Conservation (phyloP, 108 stramenopile species). For the Phaeodactylum tricornutum region DNA sequence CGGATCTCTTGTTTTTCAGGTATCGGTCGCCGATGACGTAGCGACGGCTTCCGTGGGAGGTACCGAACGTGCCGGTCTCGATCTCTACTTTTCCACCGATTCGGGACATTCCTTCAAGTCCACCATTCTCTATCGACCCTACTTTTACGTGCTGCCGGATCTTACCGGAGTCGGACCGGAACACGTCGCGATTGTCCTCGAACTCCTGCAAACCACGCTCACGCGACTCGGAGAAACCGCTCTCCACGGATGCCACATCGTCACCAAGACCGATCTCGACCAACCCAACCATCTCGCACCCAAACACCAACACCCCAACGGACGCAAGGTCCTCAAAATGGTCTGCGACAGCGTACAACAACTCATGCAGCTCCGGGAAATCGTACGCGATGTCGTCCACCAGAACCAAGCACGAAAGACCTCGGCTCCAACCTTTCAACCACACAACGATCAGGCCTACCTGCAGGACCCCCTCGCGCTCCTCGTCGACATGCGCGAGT, state of each 20-base stretch:
- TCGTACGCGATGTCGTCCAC: conserved; percentile 35
- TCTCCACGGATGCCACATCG: conserved; percentile 47
- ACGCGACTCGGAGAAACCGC: conserved; percentile 39
- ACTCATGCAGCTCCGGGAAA: conserved; percentile 52
- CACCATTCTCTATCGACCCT: conserved; percentile 81
- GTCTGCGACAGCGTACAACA: conserved; percentile 76
- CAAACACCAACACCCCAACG: conserved; percentile 22
- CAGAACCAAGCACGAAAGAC: conserved; percentile 20
- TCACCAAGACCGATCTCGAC: conserved; percentile 63
- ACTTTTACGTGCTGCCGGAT: conserved; percentile 84
- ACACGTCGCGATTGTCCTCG: conserved; percentile 11
- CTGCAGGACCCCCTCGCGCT: conserved; percentile 26
- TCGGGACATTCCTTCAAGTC: conserved; percentile 75
- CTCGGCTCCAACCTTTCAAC: conserved; percentile 5
- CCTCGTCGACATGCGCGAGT: conserved; percentile 87
- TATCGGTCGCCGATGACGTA: not conserved
- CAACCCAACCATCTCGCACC: conserved; percentile 61
- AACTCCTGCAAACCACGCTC: conserved; percentile 23
- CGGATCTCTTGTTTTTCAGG: not conserved
- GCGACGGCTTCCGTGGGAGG: conserved; percentile 16
- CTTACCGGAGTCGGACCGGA: conserved; percentile 1
- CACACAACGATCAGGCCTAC: conserved; percentile 5
- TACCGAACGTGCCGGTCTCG: conserved; percentile 68
- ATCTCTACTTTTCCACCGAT: conserved; percentile 80
- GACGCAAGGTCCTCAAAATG: conserved; percentile 45